Evolutionary conservation across 257 asterid genomes (phyloP), one percentile per base, ranked within the genome.

Genomic region (Dorcoceras hygrometricum): DNA sequence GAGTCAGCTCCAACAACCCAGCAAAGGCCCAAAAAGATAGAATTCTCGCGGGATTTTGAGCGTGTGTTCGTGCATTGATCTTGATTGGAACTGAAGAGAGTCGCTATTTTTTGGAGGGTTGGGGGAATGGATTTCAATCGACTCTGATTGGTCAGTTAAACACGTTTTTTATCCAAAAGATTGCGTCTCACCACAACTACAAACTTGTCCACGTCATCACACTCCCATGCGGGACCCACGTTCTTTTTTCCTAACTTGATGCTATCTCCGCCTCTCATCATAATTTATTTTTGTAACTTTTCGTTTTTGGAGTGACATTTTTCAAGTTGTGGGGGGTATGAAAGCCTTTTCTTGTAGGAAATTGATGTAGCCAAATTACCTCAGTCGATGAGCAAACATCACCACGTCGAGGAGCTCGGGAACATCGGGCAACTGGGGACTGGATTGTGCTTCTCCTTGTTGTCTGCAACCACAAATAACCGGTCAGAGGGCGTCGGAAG

Each of bases 131-230:
- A 91, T 91, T 78, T 87, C 89, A 83, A 5, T 75, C 76, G 26
- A 18, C 58, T 81, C 18, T 85, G 83, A 91, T 91, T 91, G 98
- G 98, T 32, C 25, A 53, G 57, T 73, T 25, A 74, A 65, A 65
- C 91, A 76, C 87, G 92, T 83, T 90, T 83, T 90, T 43, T 88
- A 90, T 86, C 96, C 92, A 84, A 93, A 39, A 12, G n/a, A 83
- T 85, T 34, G 20, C 56, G 61, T 66, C 59, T 9, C 32, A 26
- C 79, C 77, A 67, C 74, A 50, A 60, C 34, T 19, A 39, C 2
- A 34, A 39, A 39, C 48, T 39, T 39, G 48, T 39, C 48, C 12
- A 39, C 48, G 48, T 39, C 48, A 39, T n/a, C 48, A 39, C 48
- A 39, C n/a, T 39, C n/a, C 5, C n/a, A 39, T 14, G 50, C 14